These are phyloP conservation scores for Metarhizium sp. DNA, from an alignment of 2,329 filamentous ascomycete genomes.

Conservation along the genomic window DNA sequence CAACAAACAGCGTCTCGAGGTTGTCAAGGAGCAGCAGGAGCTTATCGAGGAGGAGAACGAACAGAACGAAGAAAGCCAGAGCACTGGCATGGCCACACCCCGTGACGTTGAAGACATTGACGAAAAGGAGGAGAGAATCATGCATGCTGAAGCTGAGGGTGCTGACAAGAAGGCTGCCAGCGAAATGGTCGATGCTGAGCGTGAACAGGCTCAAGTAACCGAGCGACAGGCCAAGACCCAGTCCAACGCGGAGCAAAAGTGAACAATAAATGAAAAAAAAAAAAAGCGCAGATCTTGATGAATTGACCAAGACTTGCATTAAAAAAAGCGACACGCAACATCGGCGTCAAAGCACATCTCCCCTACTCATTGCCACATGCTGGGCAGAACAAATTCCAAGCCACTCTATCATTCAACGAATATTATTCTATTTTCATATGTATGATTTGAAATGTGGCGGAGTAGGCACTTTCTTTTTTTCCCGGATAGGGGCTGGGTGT, in stretches of 20 bases:
- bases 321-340: background rate
- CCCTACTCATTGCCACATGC: background rate
- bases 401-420: slow-evolving; percentile 14
- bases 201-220: slow-evolving; percentile 29
- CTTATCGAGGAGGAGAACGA: slow-evolving; percentile 95
- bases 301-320: background rate
- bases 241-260: slow-evolving; percentile 1
- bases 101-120: slow-evolving; percentile 90
- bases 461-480: background rate
- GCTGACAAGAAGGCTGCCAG: slow-evolving; percentile 37
- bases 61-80: slow-evolving; percentile 75
- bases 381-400: background rate
- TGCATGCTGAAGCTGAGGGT: slow-evolving; percentile 38
- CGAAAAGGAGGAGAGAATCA: slow-evolving; percentile 71
- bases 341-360: background rate
- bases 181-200: slow-evolving; percentile 48
- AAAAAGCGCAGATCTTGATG: background rate
- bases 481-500: slow-evolving; percentile 3
- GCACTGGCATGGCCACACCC: slow-evolving; percentile 62
- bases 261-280: background rate
- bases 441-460: slow-evolving; percentile 5
- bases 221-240: slow-evolving; percentile 17
- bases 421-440: slow-evolving; percentile 15
- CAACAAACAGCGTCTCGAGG: slow-evolving; percentile 97
- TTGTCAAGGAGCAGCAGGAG: slow-evolving; percentile 96